Conservation (phyloP, 176 grass and related monocot genomes). For the Phoenix roebelenii region DNA sequence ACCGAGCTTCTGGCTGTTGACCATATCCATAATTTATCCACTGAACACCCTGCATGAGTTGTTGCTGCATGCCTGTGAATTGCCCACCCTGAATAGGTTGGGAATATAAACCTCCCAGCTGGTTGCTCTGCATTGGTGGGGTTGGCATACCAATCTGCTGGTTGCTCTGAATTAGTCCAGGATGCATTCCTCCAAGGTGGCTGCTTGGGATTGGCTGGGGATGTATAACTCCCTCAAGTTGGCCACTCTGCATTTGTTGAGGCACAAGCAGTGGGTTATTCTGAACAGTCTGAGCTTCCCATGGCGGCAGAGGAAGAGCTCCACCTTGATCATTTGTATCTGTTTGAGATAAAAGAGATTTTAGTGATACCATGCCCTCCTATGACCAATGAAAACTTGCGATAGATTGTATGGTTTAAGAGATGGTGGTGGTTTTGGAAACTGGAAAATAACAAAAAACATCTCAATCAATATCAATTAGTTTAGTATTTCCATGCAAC, state of each 20-base stretch:
- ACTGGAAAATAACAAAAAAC: too few relatives aligned
- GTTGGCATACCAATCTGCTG: conserved; percentile 43
- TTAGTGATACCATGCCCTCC: background rate
- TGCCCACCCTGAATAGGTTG: conserved; percentile 52
- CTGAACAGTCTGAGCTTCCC: conserved; percentile 39
- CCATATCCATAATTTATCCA: conserved; percentile 39
- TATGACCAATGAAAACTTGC: too few relatives aligned
- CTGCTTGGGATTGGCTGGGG: conserved; percentile 37
- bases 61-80: conserved; percentile 23
- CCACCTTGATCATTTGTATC: conserved; percentile 36
- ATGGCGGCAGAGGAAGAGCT: conserved; percentile 47
- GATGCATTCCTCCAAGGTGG: conserved; percentile 37
- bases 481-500: too few relatives aligned
- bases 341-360: conserved; percentile 12
- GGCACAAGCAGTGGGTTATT: conserved; percentile 40
- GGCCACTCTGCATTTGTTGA: conserved; percentile 21
- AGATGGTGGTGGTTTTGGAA: too few relatives aligned
- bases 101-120: conserved; percentile 44
- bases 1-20: conserved; percentile 67
- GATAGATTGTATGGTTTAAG: too few relatives aligned
- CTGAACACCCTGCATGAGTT: conserved; percentile 51
- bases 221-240: conserved; percentile 21
- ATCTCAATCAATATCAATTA: too few relatives aligned
- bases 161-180: conserved; percentile 19
- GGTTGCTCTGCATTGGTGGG: conserved; percentile 26